These are phyloP conservation scores for Petunia axillaris DNA, from an alignment of 257 asterid genomes.

Conservation along the genomic window DNA sequence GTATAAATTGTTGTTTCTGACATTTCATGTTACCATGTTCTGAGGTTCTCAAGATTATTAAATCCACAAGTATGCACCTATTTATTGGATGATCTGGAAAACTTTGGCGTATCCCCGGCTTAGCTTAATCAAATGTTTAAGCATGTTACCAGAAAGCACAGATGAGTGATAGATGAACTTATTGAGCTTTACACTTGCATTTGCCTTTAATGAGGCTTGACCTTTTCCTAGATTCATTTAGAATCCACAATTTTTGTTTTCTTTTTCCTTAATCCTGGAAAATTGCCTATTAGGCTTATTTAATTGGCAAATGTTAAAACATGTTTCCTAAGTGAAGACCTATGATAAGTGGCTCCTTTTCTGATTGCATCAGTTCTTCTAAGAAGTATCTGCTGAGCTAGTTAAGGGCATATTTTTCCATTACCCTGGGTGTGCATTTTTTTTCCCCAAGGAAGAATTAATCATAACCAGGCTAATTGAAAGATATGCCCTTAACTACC, in stretches of 20 bases:
- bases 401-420: neutral
- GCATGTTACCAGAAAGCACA: neutral
- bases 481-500: too few relatives aligned
- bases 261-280: neutral
- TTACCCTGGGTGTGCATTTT: neutral
- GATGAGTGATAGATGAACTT: neutral
- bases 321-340: neutral
- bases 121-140: neutral
- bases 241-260: neutral
- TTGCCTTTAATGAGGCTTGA: neutral
- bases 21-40: neutral
- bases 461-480: too few relatives aligned
- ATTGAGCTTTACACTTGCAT: neutral
- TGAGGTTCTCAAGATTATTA: neutral
- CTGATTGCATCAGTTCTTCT: neutral
- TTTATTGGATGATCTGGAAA: neutral
- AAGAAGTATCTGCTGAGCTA: neutral
- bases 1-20: neutral
- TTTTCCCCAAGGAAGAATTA: too few relatives aligned
- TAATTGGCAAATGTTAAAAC: neutral
- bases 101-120: neutral
- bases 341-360: neutral
- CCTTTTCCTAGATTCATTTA: neutral
- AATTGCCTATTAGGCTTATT: neutral
- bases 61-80: neutral